Evolutionary conservation across 176 grass and related monocot species (phyloP), one percentile per base, ranked within the genome.

Genomic region (Oryza glaberrima): DNA sequence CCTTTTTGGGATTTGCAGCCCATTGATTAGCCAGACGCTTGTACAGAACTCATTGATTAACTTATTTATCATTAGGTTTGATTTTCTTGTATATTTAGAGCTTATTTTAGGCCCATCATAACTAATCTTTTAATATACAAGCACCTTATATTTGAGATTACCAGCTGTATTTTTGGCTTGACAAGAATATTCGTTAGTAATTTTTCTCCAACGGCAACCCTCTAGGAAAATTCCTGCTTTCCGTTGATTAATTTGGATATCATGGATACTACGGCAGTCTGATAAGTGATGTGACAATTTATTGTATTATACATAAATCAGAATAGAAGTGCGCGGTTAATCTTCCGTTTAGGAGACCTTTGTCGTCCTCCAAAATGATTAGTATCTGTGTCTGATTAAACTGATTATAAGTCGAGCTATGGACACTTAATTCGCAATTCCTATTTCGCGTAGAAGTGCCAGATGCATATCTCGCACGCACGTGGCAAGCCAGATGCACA

Each of bases 1-100:
- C 28, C 51, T 28, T 76, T 64, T 49, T 26, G 65, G 20, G 26
- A 80, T 26, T 26, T 48, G 80, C 35, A 7, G 41, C 8, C 11
- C 67, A 81, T 69, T 32, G 30, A 32, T 76, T 76, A 82, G 23
- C 56, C 58, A 63, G 20, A 63, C 10, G 2, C n/a, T 23, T 63
- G 58, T 23, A 23, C 19, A 23, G n/a, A 23, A 23, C 6, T 58
- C 52, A 7, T 58, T 20, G 17, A 2, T 63, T 23, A 23, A n/a
- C n/a, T 23, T 22, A 13, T 63, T 58, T 23, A 23, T 4, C 58
- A 23, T 13, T 63, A 63, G 2, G 5, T 63, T 63, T 11, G 22
- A 23, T 63, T 23, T 63, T 63, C 8, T 63, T n/a, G n/a, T 63
- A 63, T 63, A 23, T 22, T 63, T 63, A 63, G 58, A 63, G n/a